Evolutionary conservation across 169 alveolate genomes (phyloP), one percentile per base, ranked within the genome.

Genomic region (Eimeria sp.): DNA sequence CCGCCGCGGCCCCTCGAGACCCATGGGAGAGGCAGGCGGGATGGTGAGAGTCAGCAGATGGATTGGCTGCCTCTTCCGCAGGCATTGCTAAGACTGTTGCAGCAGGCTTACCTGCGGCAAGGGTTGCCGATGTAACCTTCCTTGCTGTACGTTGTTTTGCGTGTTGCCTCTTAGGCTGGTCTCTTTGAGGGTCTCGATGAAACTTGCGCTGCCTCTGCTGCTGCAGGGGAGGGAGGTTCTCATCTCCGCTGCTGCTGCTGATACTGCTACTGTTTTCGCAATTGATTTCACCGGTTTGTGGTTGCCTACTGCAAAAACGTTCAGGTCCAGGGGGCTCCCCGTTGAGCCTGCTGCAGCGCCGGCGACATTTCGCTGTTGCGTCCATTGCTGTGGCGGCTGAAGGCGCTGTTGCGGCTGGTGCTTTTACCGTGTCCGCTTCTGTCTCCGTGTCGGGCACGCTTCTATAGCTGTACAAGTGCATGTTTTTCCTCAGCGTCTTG

Each of bases 221-320:
- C 95, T 40, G 95, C 65, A 45, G 87, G 3, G 72, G 84, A 49
- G 57, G 51, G 45, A 3, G 54, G 75, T 89, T 70, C 54, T 72
- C 73, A 20, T 49, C 73, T 22, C 73, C 87, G 75, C 95, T 89
- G 34, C 65, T 27, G 87, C 87, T 49, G 95, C 84, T 88, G 95
- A 95, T 45, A 54, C 83, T 63, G 58, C 87, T 89, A 49, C 75
- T 89, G 84, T 40, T 82, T 45, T 45, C 45, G 49, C 18, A 22
- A 16, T 49, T 65, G 61, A 20, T 49, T 65, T 13, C 57, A 25
- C 75, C 30, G 88, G 67, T 65, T 43, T 75, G 63, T 34, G 80
- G 43, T 78, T n/a, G 18, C 45, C 88, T 78, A 49, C 47, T 78
- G 67, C 88, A 49, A 22, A 25, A 49, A 78, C 40, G 80, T 0